A percentile compares a stretch with the other conserved stretches of the same genome.
These are phyloP conservation scores for Cucumis hystrix DNA, from an alignment of 306 rosid species.

Conservation along the genomic window DNA sequence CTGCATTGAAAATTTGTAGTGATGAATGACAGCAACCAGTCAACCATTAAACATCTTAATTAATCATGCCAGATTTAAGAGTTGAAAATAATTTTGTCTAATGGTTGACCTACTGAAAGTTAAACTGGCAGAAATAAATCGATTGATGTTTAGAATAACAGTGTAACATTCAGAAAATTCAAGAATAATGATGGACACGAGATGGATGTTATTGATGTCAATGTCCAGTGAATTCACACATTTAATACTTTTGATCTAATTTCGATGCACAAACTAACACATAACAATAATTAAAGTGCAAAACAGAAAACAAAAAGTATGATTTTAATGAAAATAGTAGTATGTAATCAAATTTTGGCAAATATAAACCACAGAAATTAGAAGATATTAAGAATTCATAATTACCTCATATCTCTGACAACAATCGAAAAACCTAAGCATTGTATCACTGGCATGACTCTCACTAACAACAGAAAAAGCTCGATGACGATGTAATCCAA, in stretches of 20 bases:
- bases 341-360: not conserved
- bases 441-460: slow-evolving; percentile 71
- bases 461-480: slow-evolving; percentile 84
- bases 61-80: not conserved
- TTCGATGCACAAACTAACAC: not conserved
- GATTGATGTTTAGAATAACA: too few species aligned
- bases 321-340: not conserved
- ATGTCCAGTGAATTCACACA: not conserved
- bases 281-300: not conserved
- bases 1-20: slow-evolving; percentile 27
- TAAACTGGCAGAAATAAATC: not conserved
- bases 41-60: not conserved
- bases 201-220: not conserved
- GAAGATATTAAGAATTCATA: slow-evolving; percentile 8
- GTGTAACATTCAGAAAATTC: not conserved
- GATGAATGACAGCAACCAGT: not conserved
- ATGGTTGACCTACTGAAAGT: not conserved
- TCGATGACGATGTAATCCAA: slow-evolving; percentile 59
- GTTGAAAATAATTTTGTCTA: not conserved
- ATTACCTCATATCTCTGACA: slow-evolving; percentile 77
- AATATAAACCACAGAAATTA: not conserved
- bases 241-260: not conserved
- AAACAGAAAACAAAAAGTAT: not conserved
- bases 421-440: slow-evolving; percentile 62
- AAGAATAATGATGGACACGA: not conserved